Percentiles rank a stretch among this genome's conserved stretches.
These are phyloP conservation scores for Colletotrichum liaoningense DNA, from an alignment of 2,329 filamentous ascomycete genomes.

Conservation along the genomic window DNA sequence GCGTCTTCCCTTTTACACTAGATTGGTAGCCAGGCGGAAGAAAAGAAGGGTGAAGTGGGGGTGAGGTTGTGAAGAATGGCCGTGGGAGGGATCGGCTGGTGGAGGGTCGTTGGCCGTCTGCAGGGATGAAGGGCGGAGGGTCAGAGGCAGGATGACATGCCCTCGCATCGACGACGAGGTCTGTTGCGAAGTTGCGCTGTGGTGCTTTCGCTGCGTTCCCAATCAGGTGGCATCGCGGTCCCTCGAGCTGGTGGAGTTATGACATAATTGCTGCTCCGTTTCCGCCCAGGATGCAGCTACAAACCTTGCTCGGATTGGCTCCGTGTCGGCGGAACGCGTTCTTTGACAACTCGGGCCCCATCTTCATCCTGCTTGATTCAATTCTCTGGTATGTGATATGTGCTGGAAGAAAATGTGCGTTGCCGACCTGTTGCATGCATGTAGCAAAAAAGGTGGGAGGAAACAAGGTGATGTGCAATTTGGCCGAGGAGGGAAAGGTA, in stretches of 20 bases:
- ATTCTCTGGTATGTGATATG: constrained; percentile 7
- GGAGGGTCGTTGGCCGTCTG: constrained; percentile 3
- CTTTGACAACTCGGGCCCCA: background rate
- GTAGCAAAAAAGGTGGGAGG: constrained; percentile 2
- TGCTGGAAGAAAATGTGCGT: background rate
- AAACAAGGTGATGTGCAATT: constrained; percentile 3
- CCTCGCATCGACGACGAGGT: constrained; percentile 11
- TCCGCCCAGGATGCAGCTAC: constrained; percentile 12
- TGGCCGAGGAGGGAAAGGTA: background rate
- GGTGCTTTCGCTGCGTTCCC: constrained; percentile 19
- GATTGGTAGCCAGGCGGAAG: background rate
- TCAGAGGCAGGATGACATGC: constrained; percentile 46
- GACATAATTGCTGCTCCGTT: constrained; percentile 38
- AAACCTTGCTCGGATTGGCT: background rate
- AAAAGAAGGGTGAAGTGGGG: constrained; percentile 1
- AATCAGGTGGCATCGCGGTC: constrained; percentile 26
- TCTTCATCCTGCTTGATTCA: background rate
- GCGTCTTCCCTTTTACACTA: background rate
- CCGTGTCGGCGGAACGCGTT: background rate
- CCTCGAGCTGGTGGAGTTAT: constrained; percentile 36
- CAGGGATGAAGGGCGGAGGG: constrained; percentile 33
- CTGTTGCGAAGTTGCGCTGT: background rate
- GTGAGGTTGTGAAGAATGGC: constrained; percentile 4
- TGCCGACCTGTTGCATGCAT: constrained; percentile 3
- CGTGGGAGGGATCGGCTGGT: background rate